phyloP scores from a whole-genome alignment of 139 green algal genomes.

The Chlorella sorokiniana region DNA sequence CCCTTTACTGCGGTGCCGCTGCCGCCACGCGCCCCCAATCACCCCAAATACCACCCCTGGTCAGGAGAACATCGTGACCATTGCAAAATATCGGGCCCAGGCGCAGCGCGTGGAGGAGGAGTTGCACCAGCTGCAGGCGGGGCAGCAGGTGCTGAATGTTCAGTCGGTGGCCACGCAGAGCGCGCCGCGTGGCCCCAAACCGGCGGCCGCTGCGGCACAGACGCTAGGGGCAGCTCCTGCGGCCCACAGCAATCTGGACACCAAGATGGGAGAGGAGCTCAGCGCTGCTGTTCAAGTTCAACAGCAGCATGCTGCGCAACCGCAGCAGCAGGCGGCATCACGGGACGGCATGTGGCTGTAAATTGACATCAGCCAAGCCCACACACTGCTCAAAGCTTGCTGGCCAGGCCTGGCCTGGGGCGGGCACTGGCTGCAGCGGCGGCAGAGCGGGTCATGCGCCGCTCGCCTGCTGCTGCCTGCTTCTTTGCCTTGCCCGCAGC shows the following conservation, averaged over 20 bases:
- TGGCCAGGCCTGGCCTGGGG: neutral
- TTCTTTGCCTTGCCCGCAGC: neutral
- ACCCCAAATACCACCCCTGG: neutral
- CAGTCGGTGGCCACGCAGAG: conserved; percentile 8
- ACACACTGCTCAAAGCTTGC: neutral
- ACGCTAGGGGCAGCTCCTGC: neutral
- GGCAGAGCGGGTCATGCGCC: conserved; percentile 2
- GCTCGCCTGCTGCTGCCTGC: neutral
- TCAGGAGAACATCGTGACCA: conserved; percentile 45
- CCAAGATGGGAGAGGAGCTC: neutral
- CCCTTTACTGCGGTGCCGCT: neutral
- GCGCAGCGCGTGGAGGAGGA: conserved; percentile 32
- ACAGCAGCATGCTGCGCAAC: neutral
- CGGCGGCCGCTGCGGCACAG: too few species aligned
- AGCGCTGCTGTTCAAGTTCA: too few species aligned
- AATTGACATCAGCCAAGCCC: neutral
- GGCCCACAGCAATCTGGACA: neutral
- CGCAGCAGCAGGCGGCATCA: neutral
- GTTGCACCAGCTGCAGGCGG: conserved; percentile 22
- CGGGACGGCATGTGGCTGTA: conserved; percentile 15
- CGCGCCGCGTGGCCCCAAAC: too few species aligned
- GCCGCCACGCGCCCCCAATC: neutral
- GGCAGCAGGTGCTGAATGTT: neutral
- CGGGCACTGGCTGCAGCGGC: neutral
- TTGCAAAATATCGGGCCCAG: conserved; percentile 36